phyloP scores from a whole-genome alignment of 805 yeast species.

The Tetrapisispora arboricola region DNA sequence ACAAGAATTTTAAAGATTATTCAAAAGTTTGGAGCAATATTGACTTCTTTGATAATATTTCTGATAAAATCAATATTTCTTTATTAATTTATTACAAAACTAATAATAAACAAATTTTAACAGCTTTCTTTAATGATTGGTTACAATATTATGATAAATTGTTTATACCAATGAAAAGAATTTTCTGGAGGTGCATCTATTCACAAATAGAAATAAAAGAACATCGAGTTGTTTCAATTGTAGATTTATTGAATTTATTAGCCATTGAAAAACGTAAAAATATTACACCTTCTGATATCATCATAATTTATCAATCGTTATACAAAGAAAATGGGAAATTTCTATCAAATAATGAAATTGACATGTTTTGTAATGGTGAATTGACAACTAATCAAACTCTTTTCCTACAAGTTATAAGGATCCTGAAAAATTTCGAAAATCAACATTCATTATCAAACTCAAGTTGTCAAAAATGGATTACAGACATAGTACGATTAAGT shows the following conservation, averaged over 20 bases:
- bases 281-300: constrained; percentile 9
- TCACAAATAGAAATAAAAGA: background rate
- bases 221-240: background rate
- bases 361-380: background rate
- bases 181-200: constrained; percentile 20
- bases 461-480: constrained; percentile 8
- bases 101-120: constrained; percentile 9
- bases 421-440: constrained; percentile 8
- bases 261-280: background rate
- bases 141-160: constrained; percentile 9
- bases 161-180: constrained; percentile 14
- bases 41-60: constrained; percentile 10
- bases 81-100: constrained; percentile 17
- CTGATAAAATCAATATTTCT: constrained; percentile 12
- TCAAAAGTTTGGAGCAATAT: constrained; percentile 13
- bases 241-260: background rate
- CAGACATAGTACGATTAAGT: constrained; percentile 20
- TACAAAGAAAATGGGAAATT: constrained; percentile 16
- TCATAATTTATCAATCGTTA: constrained; percentile 22
- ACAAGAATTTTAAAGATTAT: constrained; percentile 15
- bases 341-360: background rate
- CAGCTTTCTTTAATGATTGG: constrained; percentile 11
- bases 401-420: constrained; percentile 14
- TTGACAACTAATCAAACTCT: constrained; percentile 14
- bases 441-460: background rate